These are phyloP conservation scores for Coelastrella sp. DNA, from an alignment of 139 green algal species.

Conservation along the genomic window DNA sequence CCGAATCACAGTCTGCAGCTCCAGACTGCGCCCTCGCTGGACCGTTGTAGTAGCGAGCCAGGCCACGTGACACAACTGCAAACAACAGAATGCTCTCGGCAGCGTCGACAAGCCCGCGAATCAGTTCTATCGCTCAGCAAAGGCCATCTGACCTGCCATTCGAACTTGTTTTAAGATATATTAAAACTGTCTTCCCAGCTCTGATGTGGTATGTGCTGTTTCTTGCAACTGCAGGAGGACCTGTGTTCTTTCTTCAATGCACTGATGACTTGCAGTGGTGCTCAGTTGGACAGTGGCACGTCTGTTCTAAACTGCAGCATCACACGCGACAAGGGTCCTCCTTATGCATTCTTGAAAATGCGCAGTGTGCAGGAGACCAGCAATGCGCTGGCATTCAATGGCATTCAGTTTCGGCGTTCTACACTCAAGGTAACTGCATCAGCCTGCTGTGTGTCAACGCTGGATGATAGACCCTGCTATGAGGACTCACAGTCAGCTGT, in stretches of 20 bases:
- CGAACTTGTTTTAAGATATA: too few relatives aligned
- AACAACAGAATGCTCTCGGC: too few relatives aligned
- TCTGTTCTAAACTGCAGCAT: conserved; percentile 47
- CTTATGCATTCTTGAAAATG: conserved; percentile 82
- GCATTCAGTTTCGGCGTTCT: conserved; percentile 69
- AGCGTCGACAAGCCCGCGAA: too few relatives aligned
- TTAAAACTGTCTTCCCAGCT: not conserved
- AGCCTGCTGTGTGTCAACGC: not conserved
- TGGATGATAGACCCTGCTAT: too few relatives aligned
- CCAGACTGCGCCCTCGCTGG: too few relatives aligned
- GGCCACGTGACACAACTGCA: conserved; percentile 10
- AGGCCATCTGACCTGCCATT: too few relatives aligned
- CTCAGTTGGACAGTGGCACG: conserved; percentile 36
- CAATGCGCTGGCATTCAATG: conserved; percentile 86
- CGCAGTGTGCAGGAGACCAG: conserved; percentile 82
- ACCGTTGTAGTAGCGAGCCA: too few relatives aligned
- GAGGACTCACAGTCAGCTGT: too few relatives aligned
- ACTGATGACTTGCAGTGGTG: conserved; percentile 36
- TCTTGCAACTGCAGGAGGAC: conserved; percentile 21
- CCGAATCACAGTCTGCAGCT: too few relatives aligned
- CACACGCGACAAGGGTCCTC: conserved; percentile 55
- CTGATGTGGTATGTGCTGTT: not conserved
- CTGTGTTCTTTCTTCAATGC: conserved; percentile 47
- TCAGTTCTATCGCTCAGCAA: too few relatives aligned
- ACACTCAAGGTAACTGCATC: conserved; percentile 69